Evolutionary conservation across 2,329 filamentous ascomycete genomes (phyloP), one percentile per base, ranked within the genome.

Genomic region (Epichloe glyceriae): DNA sequence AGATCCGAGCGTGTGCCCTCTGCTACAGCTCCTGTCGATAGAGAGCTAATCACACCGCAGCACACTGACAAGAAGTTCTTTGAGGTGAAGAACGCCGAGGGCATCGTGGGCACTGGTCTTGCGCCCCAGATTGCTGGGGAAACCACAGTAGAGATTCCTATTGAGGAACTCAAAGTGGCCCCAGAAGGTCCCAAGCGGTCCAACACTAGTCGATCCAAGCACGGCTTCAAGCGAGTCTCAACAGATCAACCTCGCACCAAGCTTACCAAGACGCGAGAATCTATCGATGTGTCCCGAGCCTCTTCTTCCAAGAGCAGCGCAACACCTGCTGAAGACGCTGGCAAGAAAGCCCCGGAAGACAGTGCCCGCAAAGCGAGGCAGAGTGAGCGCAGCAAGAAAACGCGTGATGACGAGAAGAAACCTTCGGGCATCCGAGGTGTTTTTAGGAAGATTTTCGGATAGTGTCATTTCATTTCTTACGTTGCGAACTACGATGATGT

Each of bases 41-140:
- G 55, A 40, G 60, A 61, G 10, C 57, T 58, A n/a, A 35, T 53
- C 8, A 34, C 47, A 19, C 20, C 35, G 4, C 52, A 45, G 22
- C 40, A 58, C 26, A 60, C 60, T 1, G 63, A 63, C 50, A 73
- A 68, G 62, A 69, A 61, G 48, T 72, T 72, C 58, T 73, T 74
- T 51, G 64, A 67, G 38, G 56, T 70, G 42, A 72, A 64, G 51
- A 63, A 68, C 33, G 62, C 60, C 10, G 60, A 71, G 53, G 70
- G 69, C 19, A 53, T 64, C 33, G 55, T 65, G 47, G 53, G 60
- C 34, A 53, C 47, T 42, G 57, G 58, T 19, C 55, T 61, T 3
- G 47, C 54, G 8, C 61, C 61, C 20, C 53, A 57, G 11, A 47
- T 53, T 52, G 56, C 38, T 5, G 56, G 59, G 19, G 61, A 61